phyloP scores from a whole-genome alignment of 495 filamentous ascomycete species.

The Aspergillus sclerotioniger region DNA sequence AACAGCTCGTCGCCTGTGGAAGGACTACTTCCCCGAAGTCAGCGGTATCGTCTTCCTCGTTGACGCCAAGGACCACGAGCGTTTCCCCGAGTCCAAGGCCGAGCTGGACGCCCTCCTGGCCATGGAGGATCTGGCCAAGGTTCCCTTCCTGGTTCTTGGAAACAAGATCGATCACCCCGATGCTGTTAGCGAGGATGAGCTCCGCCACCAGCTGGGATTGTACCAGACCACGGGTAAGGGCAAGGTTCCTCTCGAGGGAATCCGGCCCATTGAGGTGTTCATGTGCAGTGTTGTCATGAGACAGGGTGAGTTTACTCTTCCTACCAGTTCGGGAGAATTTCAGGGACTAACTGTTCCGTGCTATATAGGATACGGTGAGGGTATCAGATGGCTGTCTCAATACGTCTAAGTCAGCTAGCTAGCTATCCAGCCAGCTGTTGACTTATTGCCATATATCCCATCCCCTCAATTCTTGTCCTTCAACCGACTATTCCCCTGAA shows the following conservation, averaged over 20 bases:
- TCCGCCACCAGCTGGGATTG: conserved; percentile 82
- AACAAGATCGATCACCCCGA: conserved; percentile 99
- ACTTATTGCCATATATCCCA: neutral
- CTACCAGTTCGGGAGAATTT: neutral
- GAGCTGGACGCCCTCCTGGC: conserved; percentile 91
- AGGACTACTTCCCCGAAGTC: conserved; percentile 98
- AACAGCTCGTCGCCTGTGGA: conserved; percentile 91
- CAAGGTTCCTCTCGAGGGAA: conserved; percentile 91
- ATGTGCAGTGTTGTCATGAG: conserved; percentile 99
- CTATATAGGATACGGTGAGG: conserved; percentile 49
- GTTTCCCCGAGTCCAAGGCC: conserved; percentile 88
- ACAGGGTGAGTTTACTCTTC: conserved; percentile 62
- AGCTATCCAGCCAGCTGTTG: neutral
- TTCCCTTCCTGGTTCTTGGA: conserved; percentile 90
- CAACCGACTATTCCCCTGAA: neutral
- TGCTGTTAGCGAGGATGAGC: conserved; percentile 90
- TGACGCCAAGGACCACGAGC: conserved; percentile 94
- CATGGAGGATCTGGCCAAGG: conserved; percentile 91
- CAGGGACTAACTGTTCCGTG: neutral
- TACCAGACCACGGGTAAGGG: conserved; percentile 98
- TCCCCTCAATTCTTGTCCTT: neutral
- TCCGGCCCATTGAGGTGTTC: conserved; percentile 95
- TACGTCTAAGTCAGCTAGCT: conserved; percentile 39
- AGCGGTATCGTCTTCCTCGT: conserved; percentile 97
- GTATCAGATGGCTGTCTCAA: conserved; percentile 55